Conservation (phyloP, 164 flowering plant genomes). For the Magnolia kwangsiensis region DNA sequence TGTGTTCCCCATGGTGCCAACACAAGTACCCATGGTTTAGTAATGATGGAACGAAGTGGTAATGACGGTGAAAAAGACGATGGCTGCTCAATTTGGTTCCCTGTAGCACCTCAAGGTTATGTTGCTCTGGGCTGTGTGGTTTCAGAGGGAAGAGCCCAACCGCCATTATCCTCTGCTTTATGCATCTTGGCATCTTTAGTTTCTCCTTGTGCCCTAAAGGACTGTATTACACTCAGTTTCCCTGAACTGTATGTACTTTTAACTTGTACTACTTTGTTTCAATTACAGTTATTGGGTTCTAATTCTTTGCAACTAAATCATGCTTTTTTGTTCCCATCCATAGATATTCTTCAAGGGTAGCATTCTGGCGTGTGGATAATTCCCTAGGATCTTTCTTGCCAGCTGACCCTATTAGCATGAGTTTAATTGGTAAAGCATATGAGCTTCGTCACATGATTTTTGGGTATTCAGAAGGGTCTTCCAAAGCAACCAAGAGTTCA, state of each 20-base stretch:
- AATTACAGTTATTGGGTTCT: background rate
- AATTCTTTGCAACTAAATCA: background rate
- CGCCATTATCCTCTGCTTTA: conserved; percentile 65
- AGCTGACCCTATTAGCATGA: conserved; percentile 48
- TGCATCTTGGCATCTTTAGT: conserved; percentile 78
- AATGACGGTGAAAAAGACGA: conserved; percentile 17
- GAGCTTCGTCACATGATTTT: conserved; percentile 64
- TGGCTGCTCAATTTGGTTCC: conserved; percentile 84
- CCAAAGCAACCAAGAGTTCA: conserved; percentile 25
- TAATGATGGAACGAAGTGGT: conserved; percentile 1
- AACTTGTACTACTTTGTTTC: background rate
- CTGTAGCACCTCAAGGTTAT: conserved; percentile 92
- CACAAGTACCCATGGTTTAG: conserved; percentile 3
- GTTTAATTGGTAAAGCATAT: conserved; percentile 51
- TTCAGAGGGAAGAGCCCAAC: conserved; percentile 57
- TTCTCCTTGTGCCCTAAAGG: conserved; percentile 75
- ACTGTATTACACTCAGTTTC: conserved; percentile 55
- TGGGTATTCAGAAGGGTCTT: conserved; percentile 37
- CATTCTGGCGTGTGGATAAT: conserved; percentile 95
- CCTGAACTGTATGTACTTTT: conserved; percentile 42
- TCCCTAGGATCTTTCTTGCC: conserved; percentile 89
- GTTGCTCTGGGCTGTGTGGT: conserved; percentile 93
- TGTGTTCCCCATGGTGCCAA: conserved; percentile 18
- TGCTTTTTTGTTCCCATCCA: conserved; percentile 15
- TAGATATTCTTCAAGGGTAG: conserved; percentile 47